Evolutionary conservation across 805 yeast genomes (phyloP), one percentile per base, ranked within the genome.

Genomic region (Candida easanensis): DNA sequence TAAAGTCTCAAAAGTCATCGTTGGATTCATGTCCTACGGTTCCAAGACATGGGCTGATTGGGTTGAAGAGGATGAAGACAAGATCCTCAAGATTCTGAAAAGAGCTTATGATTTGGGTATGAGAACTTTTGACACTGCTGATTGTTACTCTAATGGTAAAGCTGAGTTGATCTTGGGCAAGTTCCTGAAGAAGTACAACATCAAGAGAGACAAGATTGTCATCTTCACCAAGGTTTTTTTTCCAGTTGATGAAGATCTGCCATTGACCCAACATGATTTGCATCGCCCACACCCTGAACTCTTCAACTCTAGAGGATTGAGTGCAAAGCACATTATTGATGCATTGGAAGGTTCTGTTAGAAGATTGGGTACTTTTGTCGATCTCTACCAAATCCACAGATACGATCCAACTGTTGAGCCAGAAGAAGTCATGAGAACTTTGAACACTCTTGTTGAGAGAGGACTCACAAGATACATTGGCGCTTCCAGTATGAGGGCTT

Each of bases 401-500:
- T 56, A 66, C 40, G 82, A 77, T 55, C 51, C 54, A 27, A 46
- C 58, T 9, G 66, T 71, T 3, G 73, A 77, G 26, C 64, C 66
- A 27, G 66, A 68, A 42, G 82, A 78, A 52, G 72, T 70, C 20
- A 74, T 77, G 81, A 66, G 60, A 48, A 72, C 79, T 1, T 62
- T 77, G 48, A 68, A 77, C 52, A 77, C 74, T 50, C 68, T 74
- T 19, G 73, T 77, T 19, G 62, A 63, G 35, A 39, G 50, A 31
- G 82, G 82, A 13, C 56, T 61, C 19, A 66, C 66, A 6, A 62
- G 82, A 33, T 80, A 80, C 56, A 69, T 80, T 42, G 85, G 84
- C 6, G 83, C 84, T 1, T 77, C 83, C 0, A 63, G 81, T 1
- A 80, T 80, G 84, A 65, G 64, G 48, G 73, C 81, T 1, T 60